Base-by-base conservation (phyloP, 768 basidiomycete species). In the Panellus pusillus region DNA sequence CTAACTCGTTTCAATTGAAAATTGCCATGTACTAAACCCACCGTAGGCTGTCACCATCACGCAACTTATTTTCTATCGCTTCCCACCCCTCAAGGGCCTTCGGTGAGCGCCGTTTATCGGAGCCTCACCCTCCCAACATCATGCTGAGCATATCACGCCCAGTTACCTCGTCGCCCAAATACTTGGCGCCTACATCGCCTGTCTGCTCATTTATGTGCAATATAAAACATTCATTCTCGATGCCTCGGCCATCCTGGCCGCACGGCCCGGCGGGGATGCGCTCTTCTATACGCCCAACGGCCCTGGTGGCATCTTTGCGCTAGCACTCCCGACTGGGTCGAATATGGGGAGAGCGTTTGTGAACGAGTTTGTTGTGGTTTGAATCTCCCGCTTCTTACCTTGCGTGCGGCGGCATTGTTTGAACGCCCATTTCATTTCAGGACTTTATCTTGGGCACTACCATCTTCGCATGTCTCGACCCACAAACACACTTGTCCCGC, bases 131-230 rank as follows among this genome's bases (percentile, higher is more conserved):
- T 66, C 68, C 53, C 63, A 64, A 1, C 24, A 24, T 24, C 24
- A 6, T 24, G 24, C 24, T 24, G 24, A 24, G 24, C 24, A 24
- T 24, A 6, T 24, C 24, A 24, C 24, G 24, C 24, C 6, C 24
- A 78, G 76, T 55, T 79, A 77, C 61, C 75, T 79, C 43, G 32
- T 74, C 12, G 73, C 78, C 1, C 80, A 81, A 52, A 66, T 76
- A 52, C 46, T 77, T 14, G 81, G 79, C 6, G 75, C 68, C n/a
- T 78, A 75, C 57, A 55, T 79, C 57, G 80, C 76, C 1, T 72
- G 69, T 35, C 66, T 79, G 35, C 20, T 73, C 44, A 46, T 75
- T 47, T 79, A 80, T 57, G 72, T 70, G 7, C 74, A 79, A 47
- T 82, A 76, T 67, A 70, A 72, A 42, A 66, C 75, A 50, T 44